These are phyloP conservation scores for Pseudoscleropodium purum DNA, from an alignment of 225 moss, liverwort and hornwort species.

Conservation along the genomic window DNA sequence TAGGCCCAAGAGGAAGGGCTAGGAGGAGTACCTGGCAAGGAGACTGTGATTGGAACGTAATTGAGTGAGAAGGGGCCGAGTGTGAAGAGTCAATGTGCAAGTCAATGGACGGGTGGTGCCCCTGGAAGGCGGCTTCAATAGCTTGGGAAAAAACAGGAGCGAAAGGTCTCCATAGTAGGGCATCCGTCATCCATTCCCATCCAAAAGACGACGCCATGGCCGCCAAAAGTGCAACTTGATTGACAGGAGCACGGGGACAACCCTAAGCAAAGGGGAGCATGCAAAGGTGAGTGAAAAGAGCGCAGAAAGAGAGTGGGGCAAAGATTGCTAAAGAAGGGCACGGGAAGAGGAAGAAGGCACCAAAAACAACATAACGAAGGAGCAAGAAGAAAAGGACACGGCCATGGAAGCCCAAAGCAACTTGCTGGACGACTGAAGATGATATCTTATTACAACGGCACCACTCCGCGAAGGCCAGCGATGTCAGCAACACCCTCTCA, in stretches of 20 bases:
- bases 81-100: slow-evolving; percentile 6
- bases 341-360: neutral
- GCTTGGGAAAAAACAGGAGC: slow-evolving; percentile 2
- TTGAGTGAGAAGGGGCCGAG: slow-evolving; percentile 21
- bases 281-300: neutral
- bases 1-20: neutral
- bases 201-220: slow-evolving; percentile 1
- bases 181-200: slow-evolving; percentile 58
- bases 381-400: neutral
- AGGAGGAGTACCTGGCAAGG: slow-evolving; percentile 29
- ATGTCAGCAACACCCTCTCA: neutral
- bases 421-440: neutral
- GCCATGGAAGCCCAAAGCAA: neutral
- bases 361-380: neutral
- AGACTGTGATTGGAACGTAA: slow-evolving; percentile 17
- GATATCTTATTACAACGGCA: neutral
- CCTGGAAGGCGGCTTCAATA: slow-evolving; percentile 35
- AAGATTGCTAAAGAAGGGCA: neutral
- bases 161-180: slow-evolving; percentile 31
- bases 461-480: neutral
- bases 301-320: neutral
- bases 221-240: neutral
- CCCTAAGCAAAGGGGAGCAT: neutral
- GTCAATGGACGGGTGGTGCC: slow-evolving; percentile 7
- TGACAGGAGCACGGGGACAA: neutral